A percentile compares a stretch with the other conserved stretches of the same genome.
These are phyloP conservation scores for Fusarium hostae DNA, from an alignment of 2,329 filamentous ascomycete genomes.

Conservation along the genomic window DNA sequence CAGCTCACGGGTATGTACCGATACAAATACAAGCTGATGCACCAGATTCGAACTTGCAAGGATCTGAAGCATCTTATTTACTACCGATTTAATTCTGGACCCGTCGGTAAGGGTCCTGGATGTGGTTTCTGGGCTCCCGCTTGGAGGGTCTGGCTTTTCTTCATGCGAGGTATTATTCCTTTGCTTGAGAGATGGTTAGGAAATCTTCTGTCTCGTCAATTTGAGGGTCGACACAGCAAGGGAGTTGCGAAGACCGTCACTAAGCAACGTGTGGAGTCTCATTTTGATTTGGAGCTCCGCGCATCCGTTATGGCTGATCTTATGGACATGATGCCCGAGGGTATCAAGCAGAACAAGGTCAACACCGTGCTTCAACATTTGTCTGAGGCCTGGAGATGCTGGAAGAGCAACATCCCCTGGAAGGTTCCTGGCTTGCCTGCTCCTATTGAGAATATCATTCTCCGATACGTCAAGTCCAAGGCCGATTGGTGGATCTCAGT, in stretches of 20 bases:
- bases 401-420: slow-evolving; percentile 99
- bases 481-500: slow-evolving; percentile 99
- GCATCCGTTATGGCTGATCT: slow-evolving; percentile 99
- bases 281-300: slow-evolving; percentile 96
- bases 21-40: slow-evolving; percentile 99
- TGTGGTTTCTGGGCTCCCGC: slow-evolving; percentile 99
- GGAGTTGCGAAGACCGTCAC: slow-evolving; percentile 99
- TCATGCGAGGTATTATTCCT: slow-evolving; percentile 98
- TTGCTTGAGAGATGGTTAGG: slow-evolving; percentile 97
- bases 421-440: slow-evolving; percentile 97
- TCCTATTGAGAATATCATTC: slow-evolving; percentile 97
- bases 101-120: slow-evolving; percentile 95
- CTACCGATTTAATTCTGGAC: slow-evolving; percentile 97
- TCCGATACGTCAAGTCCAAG: slow-evolving; percentile 98
- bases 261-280: slow-evolving; percentile 98
- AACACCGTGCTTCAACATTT: slow-evolving; percentile 97
- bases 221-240: slow-evolving; percentile 98
- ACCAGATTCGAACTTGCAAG: slow-evolving; percentile 98
- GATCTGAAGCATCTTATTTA: slow-evolving; percentile 99
- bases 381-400: slow-evolving; percentile 98
- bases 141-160: slow-evolving; percentile 99
- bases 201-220: slow-evolving; percentile 95
- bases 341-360: slow-evolving; percentile 99
- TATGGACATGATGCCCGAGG: slow-evolving; percentile 99
- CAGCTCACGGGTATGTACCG: slow-evolving; percentile 99